phyloP scores from a whole-genome alignment of 2,329 filamentous ascomycete species.

The Triangularia setosa region DNA sequence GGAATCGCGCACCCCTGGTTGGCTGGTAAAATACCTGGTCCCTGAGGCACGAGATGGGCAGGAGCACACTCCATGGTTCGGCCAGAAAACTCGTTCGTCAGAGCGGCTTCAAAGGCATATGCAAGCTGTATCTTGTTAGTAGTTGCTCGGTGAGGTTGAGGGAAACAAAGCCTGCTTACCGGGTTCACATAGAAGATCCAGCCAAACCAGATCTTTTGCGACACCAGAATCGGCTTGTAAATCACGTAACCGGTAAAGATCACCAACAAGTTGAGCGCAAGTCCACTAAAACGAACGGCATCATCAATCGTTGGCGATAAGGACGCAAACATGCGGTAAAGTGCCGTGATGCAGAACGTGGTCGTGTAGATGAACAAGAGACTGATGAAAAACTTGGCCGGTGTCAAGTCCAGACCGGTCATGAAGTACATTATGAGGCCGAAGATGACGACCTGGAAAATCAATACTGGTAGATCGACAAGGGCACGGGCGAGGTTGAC shows the following conservation, averaged over 20 bases:
- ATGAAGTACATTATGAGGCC: conserved; percentile 75
- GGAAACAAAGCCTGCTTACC: conserved; percentile 11
- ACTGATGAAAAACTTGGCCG: conserved; percentile 65
- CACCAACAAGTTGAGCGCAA: conserved; percentile 57
- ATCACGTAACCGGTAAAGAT: conserved; percentile 67
- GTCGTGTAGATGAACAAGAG: conserved; percentile 58
- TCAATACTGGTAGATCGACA: conserved; percentile 57
- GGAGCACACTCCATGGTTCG: conserved; percentile 48
- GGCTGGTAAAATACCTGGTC: conserved; percentile 35
- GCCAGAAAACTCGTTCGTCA: conserved; percentile 52
- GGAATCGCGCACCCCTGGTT: conserved; percentile 55
- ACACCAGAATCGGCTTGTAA: conserved; percentile 50
- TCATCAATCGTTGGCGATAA: conserved; percentile 58
- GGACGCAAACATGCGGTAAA: conserved; percentile 58
- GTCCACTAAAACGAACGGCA: conserved; percentile 55
- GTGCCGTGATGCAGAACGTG: conserved; percentile 53
- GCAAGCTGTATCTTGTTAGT: conserved; percentile 35
- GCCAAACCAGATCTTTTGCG: conserved; percentile 63
- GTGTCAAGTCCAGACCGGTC: conserved; percentile 62
- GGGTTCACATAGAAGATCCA: conserved; percentile 67
- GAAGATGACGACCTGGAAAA: conserved; percentile 63
- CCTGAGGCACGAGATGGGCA: conserved; percentile 44
- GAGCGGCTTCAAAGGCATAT: conserved; percentile 61
- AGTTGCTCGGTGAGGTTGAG: background rate
- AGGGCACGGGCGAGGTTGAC: conserved; percentile 56